Evolutionary conservation across 371 early-diverging fungal genomes (phyloP).

Genomic region (Mortierella sp.): DNA sequence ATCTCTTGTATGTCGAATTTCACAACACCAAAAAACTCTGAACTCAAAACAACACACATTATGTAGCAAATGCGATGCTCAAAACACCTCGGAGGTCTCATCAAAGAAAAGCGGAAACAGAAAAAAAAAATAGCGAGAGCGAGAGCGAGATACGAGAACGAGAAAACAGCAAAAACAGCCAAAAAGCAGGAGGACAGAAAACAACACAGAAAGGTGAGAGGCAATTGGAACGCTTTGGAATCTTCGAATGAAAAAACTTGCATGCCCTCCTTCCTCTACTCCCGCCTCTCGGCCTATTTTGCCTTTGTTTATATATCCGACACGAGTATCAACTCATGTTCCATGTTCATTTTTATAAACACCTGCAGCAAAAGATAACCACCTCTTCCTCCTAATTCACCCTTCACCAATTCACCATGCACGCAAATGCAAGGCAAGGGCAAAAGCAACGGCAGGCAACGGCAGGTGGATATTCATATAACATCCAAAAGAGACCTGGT

Average conservation of each 20-base stretch:
- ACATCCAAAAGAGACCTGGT: too few relatives aligned
- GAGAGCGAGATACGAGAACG: neutral
- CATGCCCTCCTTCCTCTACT: neutral
- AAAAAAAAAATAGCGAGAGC: neutral
- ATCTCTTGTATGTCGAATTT: too few relatives aligned
- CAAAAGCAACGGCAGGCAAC: too few relatives aligned
- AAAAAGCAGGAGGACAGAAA: neutral
- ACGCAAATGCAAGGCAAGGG: too few relatives aligned
- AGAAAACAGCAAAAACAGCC: neutral
- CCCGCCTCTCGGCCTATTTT: too few relatives aligned
- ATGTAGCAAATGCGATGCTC: neutral
- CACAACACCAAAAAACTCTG: too few relatives aligned
- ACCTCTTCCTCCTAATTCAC: too few relatives aligned
- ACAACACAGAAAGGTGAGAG: neutral
- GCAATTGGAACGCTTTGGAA: neutral
- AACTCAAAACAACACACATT: neutral
- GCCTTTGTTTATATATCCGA: neutral
- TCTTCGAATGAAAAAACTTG: neutral
- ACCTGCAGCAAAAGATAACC: too few relatives aligned
- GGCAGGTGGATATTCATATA: too few relatives aligned
- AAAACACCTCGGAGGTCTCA: constrained; percentile 7
- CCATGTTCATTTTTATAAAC: too few relatives aligned
- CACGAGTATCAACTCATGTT: too few relatives aligned
- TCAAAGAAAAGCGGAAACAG: neutral
- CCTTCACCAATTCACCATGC: too few relatives aligned